These are phyloP conservation scores for Chrysoporthe austroafricana DNA, from an alignment of 2,329 filamentous ascomycete genomes.

Conservation along the genomic window DNA sequence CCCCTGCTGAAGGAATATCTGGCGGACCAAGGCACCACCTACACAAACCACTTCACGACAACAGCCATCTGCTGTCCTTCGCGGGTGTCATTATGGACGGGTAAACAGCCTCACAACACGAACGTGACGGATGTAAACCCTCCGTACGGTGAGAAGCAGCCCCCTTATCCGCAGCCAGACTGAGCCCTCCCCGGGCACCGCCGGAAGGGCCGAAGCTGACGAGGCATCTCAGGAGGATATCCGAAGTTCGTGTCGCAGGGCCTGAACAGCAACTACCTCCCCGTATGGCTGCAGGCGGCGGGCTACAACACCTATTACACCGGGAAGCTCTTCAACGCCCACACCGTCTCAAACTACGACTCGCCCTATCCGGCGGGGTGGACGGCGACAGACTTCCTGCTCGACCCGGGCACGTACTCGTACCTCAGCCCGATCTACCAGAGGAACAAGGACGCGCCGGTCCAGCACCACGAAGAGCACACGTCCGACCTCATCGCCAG, in stretches of 20 bases:
- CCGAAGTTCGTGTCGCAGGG: constrained; percentile 56
- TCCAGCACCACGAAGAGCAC: constrained; percentile 59
- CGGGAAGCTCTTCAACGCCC: constrained; percentile 59
- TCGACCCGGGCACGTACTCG: constrained; percentile 70
- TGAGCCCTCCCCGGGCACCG: no score
- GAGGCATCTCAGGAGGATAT: constrained; percentile 43
- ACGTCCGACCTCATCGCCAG: constrained; percentile 56
- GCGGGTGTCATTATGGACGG: constrained; percentile 67
- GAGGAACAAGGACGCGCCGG: constrained; percentile 57
- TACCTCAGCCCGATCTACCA: constrained; percentile 70
- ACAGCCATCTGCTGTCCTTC: constrained; percentile 71
- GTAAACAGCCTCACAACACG: constrained; percentile 70
- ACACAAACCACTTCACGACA: constrained; percentile 67
- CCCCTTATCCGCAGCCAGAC: no score
- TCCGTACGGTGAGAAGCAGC: constrained; percentile 49
- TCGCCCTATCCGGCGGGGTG: constrained; percentile 58
- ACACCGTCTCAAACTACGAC: constrained; percentile 53
- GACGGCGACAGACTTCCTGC: constrained; percentile 59
- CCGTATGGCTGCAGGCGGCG: constrained; percentile 54
- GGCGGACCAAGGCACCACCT: constrained; percentile 60
- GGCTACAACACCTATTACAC: constrained; percentile 59
- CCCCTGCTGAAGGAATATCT: constrained; percentile 61
- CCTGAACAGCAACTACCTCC: constrained; percentile 54
- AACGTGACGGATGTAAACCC: constrained; percentile 29
- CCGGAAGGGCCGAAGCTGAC: constrained; percentile 13